Conservation (phyloP, 495 filamentous ascomycete genomes). For the Trichocladium antarcticum region DNA sequence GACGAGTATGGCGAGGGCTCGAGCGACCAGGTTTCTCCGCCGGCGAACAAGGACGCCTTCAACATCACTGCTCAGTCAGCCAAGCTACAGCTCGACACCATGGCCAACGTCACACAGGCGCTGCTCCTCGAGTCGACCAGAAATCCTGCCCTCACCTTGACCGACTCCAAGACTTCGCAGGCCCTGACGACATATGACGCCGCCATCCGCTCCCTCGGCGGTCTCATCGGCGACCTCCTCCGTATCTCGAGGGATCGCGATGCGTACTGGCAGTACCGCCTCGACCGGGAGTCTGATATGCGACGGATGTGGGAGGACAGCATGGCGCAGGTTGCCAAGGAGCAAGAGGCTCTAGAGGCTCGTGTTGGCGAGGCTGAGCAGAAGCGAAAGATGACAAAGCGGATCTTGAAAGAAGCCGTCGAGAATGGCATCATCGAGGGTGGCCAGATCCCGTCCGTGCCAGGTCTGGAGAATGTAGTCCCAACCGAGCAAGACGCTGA, state of each 20-base stretch:
- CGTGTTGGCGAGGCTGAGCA: slow-evolving; percentile 81
- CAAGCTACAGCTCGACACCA: slow-evolving; percentile 79
- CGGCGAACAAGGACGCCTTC: slow-evolving; percentile 76
- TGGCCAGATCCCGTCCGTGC: slow-evolving; percentile 30
- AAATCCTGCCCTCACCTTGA: slow-evolving; percentile 57
- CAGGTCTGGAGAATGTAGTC: slow-evolving; percentile 21
- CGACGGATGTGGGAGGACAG: slow-evolving; percentile 96
- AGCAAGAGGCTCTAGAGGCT: slow-evolving; percentile 83
- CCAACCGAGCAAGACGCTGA: slow-evolving; percentile 28
- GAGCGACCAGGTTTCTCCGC: slow-evolving; percentile 62
- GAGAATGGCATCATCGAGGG: slow-evolving; percentile 45
- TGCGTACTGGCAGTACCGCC: slow-evolving; percentile 89
- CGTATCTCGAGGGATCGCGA: slow-evolving; percentile 90
- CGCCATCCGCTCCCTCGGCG: slow-evolving; percentile 78
- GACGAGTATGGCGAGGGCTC: slow-evolving; percentile 75
- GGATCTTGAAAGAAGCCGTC: slow-evolving; percentile 76
- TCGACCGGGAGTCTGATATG: slow-evolving; percentile 79
- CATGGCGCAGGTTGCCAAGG: slow-evolving; percentile 84
- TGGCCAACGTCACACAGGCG: slow-evolving; percentile 72
- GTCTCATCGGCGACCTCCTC: slow-evolving; percentile 73
- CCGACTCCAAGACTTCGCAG: slow-evolving; percentile 62
- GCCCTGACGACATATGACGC: slow-evolving; percentile 81
- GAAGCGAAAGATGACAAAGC: slow-evolving; percentile 81
- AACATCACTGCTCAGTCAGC: slow-evolving; percentile 93
- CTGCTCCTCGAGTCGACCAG: slow-evolving; percentile 59